Conservation (phyloP, 805 yeast genomes). For the Candida fluviatilis region DNA sequence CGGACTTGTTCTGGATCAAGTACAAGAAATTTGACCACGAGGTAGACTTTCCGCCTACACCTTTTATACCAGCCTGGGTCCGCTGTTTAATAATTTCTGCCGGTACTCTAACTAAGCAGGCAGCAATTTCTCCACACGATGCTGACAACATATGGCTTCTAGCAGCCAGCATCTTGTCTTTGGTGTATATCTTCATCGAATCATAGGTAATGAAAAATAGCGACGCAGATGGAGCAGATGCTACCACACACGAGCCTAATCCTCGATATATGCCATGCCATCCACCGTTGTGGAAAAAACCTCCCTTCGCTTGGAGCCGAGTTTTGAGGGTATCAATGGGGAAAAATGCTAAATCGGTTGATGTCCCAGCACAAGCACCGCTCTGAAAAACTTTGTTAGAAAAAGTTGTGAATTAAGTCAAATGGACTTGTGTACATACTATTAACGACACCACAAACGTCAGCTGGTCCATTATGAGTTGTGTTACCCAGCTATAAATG, state of each 20-base stretch:
- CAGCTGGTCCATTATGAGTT: conserved; percentile 5
- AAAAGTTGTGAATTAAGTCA: neutral
- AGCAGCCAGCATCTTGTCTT: conserved; percentile 23
- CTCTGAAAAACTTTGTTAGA: conserved; percentile 32
- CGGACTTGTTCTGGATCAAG: conserved; percentile 58
- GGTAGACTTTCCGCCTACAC: conserved; percentile 39
- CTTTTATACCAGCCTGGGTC: conserved; percentile 56
- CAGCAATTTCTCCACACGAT: conserved; percentile 85
- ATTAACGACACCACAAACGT: conserved; percentile 4
- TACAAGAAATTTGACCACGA: conserved; percentile 67
- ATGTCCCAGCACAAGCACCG: conserved; percentile 96
- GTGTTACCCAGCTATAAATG: neutral
- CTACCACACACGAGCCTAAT: conserved; percentile 87
- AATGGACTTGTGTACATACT: conserved; percentile 1
- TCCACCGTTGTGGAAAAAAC: conserved; percentile 90
- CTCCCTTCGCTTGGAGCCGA: conserved; percentile 91
- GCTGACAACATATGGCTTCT: conserved; percentile 82
- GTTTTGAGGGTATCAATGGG: conserved; percentile 97
- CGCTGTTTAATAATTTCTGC: conserved; percentile 95
- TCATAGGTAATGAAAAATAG: conserved; percentile 72
- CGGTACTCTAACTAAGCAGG: conserved; percentile 93
- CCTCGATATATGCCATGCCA: conserved; percentile 90
- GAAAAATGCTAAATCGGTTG: conserved; percentile 90
- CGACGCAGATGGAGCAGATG: conserved; percentile 77
- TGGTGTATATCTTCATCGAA: conserved; percentile 50